These are phyloP conservation scores for Elasticomyces elasticus DNA, from an alignment of 495 filamentous ascomycete species.

Conservation along the genomic window DNA sequence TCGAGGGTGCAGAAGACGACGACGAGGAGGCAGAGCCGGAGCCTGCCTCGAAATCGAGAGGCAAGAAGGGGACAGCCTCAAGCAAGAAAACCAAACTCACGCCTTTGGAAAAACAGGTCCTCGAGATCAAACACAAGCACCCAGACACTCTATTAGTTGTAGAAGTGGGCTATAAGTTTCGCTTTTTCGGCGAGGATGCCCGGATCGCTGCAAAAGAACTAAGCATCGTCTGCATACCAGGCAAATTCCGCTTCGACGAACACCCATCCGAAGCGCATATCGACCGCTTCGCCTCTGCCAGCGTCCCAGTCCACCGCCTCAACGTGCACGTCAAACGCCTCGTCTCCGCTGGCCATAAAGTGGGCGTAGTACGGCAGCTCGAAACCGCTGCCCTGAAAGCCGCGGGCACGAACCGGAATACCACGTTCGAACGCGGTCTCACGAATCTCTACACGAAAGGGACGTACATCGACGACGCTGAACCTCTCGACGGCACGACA, in stretches of 20 bases:
- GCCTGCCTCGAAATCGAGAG: slow-evolving; percentile 33
- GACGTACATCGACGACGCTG: slow-evolving; percentile 91
- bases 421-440: slow-evolving; percentile 83
- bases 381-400: slow-evolving; percentile 98
- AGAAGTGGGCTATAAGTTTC: slow-evolving; percentile 96
- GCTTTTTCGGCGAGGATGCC: slow-evolving; percentile 96
- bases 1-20: slow-evolving; percentile 26
- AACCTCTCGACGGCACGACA: slow-evolving; percentile 53
- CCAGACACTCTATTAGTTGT: slow-evolving; percentile 82
- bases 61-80: slow-evolving; percentile 58
- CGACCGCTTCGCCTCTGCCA: slow-evolving; percentile 88
- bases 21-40: slow-evolving; percentile 36
- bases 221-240: slow-evolving; percentile 92
- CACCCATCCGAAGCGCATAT: slow-evolving; percentile 91
- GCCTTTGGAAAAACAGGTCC: slow-evolving; percentile 83
- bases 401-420: slow-evolving; percentile 87
- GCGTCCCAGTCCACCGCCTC: slow-evolving; percentile 84
- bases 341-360: slow-evolving; percentile 85
- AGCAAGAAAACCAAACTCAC: slow-evolving; percentile 79
- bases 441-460: slow-evolving; percentile 98
- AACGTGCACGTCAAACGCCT: slow-evolving; percentile 93
- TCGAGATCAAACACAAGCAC: slow-evolving; percentile 87
- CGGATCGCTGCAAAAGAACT: slow-evolving; percentile 81
- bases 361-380: slow-evolving; percentile 90
- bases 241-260: slow-evolving; percentile 90